Evolutionary conservation across 148 eudicot genomes (phyloP), one percentile per base, ranked within the genome.

Genomic region (Heliosperma pusillum): DNA sequence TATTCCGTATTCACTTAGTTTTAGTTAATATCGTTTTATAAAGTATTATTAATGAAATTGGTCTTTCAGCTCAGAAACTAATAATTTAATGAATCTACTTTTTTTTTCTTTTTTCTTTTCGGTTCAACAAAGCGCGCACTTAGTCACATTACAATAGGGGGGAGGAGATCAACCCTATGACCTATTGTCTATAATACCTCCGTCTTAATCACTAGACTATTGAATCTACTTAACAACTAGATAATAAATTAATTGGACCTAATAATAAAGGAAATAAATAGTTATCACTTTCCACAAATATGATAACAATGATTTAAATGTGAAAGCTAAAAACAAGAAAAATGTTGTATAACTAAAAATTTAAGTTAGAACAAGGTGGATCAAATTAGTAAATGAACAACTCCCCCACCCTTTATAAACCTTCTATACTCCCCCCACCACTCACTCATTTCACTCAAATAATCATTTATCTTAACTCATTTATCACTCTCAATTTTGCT

Each of bases 401-500:
- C 40, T 27, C 66, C 36, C 66, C 27, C 40, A 27, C 66, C 4
- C 19, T 63, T 26, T 12, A 63, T 63, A 63, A 27, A 61, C 66
- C 26, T 61, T 61, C 30, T 61, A 61, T 24, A 15, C 33, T 61
- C 66, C 42, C 42, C 66, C 33, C 42, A 63, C 42, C 66, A 63
- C 40, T 63, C 66, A 26, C 17, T 5, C 66, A 36, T 36, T 36
- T 56, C 21, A 63, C 29, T 36, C 42, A 36, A 63, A 26, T 36
- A 4, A 17, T 26, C 42, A 62, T 27, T 6, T 26, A 7, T 26
- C n/a, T 2, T 63, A 36, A 36, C 10, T 6, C 66, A 63, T 20
- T 5, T 9, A 26, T 27, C 42, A 63, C 66, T 3, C 66, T 60
- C n/a, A 66, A 45, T 33, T 58, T 65, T 55, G 59, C 75, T 64